phyloP scores from a whole-genome alignment of 345 rosid species.

The Ceriops tagal region DNA sequence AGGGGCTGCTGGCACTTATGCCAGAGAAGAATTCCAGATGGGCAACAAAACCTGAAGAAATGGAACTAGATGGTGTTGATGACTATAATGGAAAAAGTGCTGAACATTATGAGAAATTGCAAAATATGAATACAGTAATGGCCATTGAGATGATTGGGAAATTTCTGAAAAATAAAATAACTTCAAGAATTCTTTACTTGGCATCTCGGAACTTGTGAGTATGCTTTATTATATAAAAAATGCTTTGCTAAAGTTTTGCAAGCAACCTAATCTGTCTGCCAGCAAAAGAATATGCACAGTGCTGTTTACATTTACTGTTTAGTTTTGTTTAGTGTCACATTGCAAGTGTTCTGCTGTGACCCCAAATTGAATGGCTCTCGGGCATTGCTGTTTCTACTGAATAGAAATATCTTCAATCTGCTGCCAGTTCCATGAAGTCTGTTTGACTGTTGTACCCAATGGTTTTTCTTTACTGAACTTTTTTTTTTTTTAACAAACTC shows the following conservation, averaged over 20 bases:
- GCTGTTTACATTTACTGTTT: neutral
- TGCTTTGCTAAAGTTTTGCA: neutral
- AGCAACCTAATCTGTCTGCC: neutral
- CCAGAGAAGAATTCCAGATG: conserved; percentile 58
- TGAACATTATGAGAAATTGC: conserved; percentile 49
- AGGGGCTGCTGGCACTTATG: conserved; percentile 73
- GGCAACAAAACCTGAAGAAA: conserved; percentile 47
- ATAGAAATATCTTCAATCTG: neutral
- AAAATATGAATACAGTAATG: conserved; percentile 60
- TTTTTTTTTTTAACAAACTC: neutral
- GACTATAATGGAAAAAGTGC: conserved; percentile 46
- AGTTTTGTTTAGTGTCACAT: too few species aligned
- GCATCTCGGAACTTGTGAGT: conserved; percentile 67
- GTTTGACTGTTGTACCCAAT: too few species aligned
- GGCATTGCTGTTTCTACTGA: neutral
- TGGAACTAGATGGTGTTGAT: conserved; percentile 60
- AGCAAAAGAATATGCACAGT: neutral
- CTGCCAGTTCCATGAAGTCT: neutral
- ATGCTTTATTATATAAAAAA: neutral
- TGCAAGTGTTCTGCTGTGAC: neutral
- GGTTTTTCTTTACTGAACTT: neutral
- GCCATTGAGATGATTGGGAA: conserved; percentile 76
- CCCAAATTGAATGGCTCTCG: neutral
- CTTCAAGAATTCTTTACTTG: conserved; percentile 75
- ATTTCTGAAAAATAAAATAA: conserved; percentile 59